Base-by-base conservation (phyloP, 2,329 filamentous ascomycete genomes). In the Sarocladium kiliense region DNA sequence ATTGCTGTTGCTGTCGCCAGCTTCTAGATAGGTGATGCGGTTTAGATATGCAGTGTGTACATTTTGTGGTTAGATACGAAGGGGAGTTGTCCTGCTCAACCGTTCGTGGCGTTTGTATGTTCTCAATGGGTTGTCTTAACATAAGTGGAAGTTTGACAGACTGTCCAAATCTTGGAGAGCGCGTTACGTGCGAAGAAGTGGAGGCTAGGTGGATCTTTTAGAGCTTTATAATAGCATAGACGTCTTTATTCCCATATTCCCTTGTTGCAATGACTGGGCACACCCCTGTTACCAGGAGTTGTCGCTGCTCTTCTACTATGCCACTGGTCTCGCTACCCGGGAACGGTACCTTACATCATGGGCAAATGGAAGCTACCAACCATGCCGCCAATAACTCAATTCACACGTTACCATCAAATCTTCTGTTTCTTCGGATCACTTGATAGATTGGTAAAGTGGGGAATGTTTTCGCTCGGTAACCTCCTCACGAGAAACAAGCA, bases 1-100 rank as follows among this genome's bases (percentile, higher is more conserved):
- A 92, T 97, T 66, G 93, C 94, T 45, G 89, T 99, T 65, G 94
- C 95, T 2, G 88, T 96, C 58, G 87, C 91, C 55, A 87, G 84
- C 55, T 88, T 94, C 66, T 91, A 82, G 69, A 57, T 53, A 56
- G 47, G 12, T 51, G 47, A 5, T 7, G 27, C 10, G 7, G 30
- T 34, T 14, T 11, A 16, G 44, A 39, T 39, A 18, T 51, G 47
- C 21, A 11, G 47, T 51, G 23, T 51, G 47, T 51, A 51, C 26
- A 51, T 51, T 10, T 21, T 34, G 23, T 12, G 10, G 44, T 26
- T 47, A 25, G 19, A 45, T n/a, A 49, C 3, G 30, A 9, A 4
- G 44, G 18, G 41, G 23, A 32, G 44, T 7, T n/a, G n/a, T n/a
- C n/a, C n/a, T n/a, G n/a, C n/a, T n/a, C n/a, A n/a, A n/a, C n/a